Evolutionary conservation across 2,329 filamentous ascomycete genomes (phyloP), one percentile per base, ranked within the genome.

Genomic region (Metarhizium sp.): DNA sequence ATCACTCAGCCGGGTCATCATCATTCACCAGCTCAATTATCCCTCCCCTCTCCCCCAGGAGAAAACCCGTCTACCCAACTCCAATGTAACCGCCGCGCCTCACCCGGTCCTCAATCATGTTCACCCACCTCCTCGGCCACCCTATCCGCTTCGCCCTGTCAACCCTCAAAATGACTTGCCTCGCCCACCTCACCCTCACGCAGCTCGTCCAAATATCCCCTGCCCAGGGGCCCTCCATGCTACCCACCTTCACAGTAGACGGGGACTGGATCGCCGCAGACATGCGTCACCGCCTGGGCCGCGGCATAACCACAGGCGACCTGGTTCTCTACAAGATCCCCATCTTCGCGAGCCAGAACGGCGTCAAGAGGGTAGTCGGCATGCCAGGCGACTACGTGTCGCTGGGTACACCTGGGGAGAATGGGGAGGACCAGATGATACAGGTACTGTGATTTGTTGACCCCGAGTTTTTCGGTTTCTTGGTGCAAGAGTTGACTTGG

Each of bases 161-260:
- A 10, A 68, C 67, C 59, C 54, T 72, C 60, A 73, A 71, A 56
- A 60, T 64, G 10, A 61, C 76, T 53, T 75, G 75, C 60, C 63
- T 79, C 53, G 60, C 73, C 49, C 63, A 78, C 58, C 69, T 73
- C 57, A 72, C 75, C 18, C 61, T 76, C 58, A 78, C 82, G 47
- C 85, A 94, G 71, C 74, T 82, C 63, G 81, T 83, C 71, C 77
- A 77, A 59, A 64, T 86, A 60, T 78, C 79, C 20, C 70, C 75
- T 4, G 84, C 84, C 16, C 75, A 76, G 30, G 92, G 92, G 2
- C 84, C 90, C 3, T 92, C 88, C 18, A 97, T 97, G 94, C 80
- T 94, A 52, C 92, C 92, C 7, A 96, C 90, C 0, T 84, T 96
- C 58, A 76, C 78, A 29, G 76, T 84, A 1, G 70, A 76, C 8